Base-by-base conservation (phyloP, 1,139 yeast species). In the Suhomyces atakaporum region DNA sequence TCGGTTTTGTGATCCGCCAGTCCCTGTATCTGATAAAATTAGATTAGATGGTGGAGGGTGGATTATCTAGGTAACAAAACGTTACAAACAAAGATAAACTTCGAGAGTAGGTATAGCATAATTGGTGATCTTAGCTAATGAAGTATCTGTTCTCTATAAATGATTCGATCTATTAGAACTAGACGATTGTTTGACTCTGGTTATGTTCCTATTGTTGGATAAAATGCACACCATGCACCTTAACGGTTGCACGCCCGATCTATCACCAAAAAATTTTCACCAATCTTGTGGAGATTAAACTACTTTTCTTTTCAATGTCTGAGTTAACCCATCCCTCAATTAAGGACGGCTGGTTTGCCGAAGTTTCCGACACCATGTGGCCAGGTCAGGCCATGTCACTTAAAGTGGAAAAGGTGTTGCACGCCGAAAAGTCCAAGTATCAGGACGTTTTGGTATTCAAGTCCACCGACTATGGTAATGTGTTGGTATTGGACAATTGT, bases 371-470 rank as follows among this genome's bases (percentile, higher is more conserved):
- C 60, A 83, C 86, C 55, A 79, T 81, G 84, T 92, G 95, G 84
- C 97, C 97, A 11, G 97, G 97, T 45, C 95, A 88, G 70, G 96
- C 96, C 51, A 83, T 89, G 85, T 77, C 87, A 43, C 72, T 89
- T 47, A 77, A 79, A 54, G 96, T 88, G 39, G 88, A 88, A 49
- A 77, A 87, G 63, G 77, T 88, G 35, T 74, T 89, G 50, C 87
- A 85, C 66, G 83, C 77, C 44, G 92, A 82, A 57, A 77, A 81
- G 63, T 85, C 96, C 41, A 77, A 82, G 63, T 89, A 84, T 66
- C 97, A 89, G 67, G 76, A 70, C 48, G 70, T 89, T 19, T 71
- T 89, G 44, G 92, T 89, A 35, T 89, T 89, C 73, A 83, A 87
- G 66, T 83, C 94, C 35, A 79, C 90, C 30, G 81, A 82, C 60